Evolutionary conservation across 129 eudicot species (phyloP).

Genomic region (Silybum marianum): DNA sequence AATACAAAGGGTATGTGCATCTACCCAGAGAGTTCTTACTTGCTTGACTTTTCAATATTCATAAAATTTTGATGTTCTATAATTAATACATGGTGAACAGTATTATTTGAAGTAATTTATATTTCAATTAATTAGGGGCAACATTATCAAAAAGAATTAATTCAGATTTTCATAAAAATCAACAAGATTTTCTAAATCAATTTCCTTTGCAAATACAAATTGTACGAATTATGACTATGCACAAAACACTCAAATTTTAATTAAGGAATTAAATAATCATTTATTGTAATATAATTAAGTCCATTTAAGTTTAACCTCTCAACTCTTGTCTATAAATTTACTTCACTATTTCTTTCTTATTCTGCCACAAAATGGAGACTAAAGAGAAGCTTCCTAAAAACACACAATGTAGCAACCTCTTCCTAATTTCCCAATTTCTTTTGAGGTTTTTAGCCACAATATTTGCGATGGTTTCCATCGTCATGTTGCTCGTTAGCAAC

Average conservation of each 20-base stretch:
- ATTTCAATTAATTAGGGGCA: neutral
- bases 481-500: neutral
- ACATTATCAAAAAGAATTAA: neutral
- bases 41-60: neutral
- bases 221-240: neutral
- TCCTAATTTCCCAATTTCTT: neutral
- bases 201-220: neutral
- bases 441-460: neutral
- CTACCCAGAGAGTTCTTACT: neutral
- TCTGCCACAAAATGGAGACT: neutral
- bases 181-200: neutral
- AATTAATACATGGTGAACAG: neutral
- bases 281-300: neutral
- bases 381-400: neutral
- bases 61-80: neutral
- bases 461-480: neutral
- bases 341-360: neutral
- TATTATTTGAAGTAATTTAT: neutral
- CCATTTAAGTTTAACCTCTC: neutral
- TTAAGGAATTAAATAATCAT: neutral
- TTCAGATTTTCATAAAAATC: slow-evolving; percentile 3
- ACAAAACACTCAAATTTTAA: neutral
- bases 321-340: neutral
- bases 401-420: slow-evolving; percentile 1
- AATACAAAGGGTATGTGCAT: neutral